Percentiles rank a stretch among this genome's conserved stretches.
Conservation (phyloP, 768 basidiomycete genomes). For the Jaapia argillacea region DNA sequence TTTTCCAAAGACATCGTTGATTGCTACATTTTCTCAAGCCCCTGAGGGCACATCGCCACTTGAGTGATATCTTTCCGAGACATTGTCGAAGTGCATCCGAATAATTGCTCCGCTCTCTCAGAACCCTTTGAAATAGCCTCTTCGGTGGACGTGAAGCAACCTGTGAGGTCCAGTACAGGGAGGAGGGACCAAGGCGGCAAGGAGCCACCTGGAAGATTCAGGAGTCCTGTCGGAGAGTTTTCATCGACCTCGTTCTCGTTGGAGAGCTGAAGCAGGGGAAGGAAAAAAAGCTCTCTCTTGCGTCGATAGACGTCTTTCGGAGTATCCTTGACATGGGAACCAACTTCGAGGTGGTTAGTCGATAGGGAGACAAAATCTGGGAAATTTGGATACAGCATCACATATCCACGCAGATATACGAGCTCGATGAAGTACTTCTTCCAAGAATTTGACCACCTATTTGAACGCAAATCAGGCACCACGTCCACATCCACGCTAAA, state of each 20-base stretch:
- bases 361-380: constrained; percentile 62
- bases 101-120: neutral
- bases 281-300: constrained; percentile 53
- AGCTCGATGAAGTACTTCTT: constrained; percentile 88
- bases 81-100: too few species aligned
- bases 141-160: constrained; percentile 23
- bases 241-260: constrained; percentile 11
- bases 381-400: constrained; percentile 88
- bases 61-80: too few species aligned
- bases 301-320: constrained; percentile 34
- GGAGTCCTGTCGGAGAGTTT: constrained; percentile 23
- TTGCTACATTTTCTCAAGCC: too few species aligned
- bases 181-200: constrained; percentile 46
- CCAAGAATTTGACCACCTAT: constrained; percentile 76
- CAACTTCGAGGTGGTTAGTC: constrained; percentile 85
- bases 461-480: constrained; percentile 72
- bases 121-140: neutral
- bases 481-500: constrained; percentile 30
- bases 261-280: constrained; percentile 58
- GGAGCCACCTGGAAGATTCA: constrained; percentile 46
- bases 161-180: constrained; percentile 55
- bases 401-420: constrained; percentile 69
- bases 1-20: too few species aligned
- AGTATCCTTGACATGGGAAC: constrained; percentile 62
- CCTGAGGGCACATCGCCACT: too few species aligned